phyloP scores from a whole-genome alignment of 345 rosid genomes.

The Lepidium africanum region DNA sequence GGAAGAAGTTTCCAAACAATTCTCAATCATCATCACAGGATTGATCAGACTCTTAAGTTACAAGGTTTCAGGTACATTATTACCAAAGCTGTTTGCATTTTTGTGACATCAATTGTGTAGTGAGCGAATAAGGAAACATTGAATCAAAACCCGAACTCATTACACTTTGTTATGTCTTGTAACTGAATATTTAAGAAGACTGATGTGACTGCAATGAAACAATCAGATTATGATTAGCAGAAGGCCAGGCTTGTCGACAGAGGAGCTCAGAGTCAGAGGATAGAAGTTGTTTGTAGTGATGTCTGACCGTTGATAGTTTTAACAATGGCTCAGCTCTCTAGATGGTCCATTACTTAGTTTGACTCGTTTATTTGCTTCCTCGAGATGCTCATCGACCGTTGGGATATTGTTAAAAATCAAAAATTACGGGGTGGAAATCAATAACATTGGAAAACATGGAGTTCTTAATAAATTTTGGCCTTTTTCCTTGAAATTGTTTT shows the following conservation, averaged over 20 bases:
- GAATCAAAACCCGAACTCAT: not conserved
- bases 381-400: not conserved
- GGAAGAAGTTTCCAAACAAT: not conserved
- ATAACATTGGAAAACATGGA: not conserved
- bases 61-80: not conserved
- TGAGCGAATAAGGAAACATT: not conserved
- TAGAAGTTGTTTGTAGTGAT: not conserved
- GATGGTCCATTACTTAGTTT: not conserved
- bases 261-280: not conserved
- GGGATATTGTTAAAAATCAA: not conserved
- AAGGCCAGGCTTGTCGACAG: not conserved
- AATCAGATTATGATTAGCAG: not conserved
- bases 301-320: not conserved
- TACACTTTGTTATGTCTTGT: not conserved
- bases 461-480: not conserved
- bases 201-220: not conserved
- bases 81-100: not conserved
- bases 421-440: not conserved
- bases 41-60: not conserved
- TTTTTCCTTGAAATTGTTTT: not conserved
- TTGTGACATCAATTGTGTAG: not conserved
- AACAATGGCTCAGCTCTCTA: not conserved
- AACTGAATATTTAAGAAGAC: not conserved
- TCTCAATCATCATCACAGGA: not conserved
- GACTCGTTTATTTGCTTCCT: not conserved